phyloP scores from a whole-genome alignment of 2,329 filamentous ascomycete species.

The Xylaria sp. region DNA sequence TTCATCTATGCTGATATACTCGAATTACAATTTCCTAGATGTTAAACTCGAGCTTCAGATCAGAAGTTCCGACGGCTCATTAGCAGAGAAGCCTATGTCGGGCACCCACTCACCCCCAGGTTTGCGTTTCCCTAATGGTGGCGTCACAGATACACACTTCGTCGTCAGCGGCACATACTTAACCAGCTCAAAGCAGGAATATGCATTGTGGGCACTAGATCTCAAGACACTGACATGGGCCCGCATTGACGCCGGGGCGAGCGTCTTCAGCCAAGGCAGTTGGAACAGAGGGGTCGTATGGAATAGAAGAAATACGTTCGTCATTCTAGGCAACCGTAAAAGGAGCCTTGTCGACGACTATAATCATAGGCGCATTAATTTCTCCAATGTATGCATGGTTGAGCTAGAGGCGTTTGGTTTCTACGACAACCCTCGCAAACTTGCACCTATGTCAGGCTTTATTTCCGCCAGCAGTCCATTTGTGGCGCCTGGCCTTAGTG shows the following conservation, averaged over 20 bases:
- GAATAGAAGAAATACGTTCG: conserved; percentile 92
- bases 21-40: conserved; percentile 98
- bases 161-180: conserved; percentile 97
- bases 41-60: conserved; percentile 96
- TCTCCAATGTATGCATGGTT: conserved; percentile 94
- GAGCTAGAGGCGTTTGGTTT: conserved; percentile 96
- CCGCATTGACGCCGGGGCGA: conserved; percentile 91
- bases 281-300: conserved; percentile 97
- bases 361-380: conserved; percentile 97
- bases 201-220: conserved; percentile 94
- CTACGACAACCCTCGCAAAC: conserved; percentile 90
- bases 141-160: conserved; percentile 93
- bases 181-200: conserved; percentile 97
- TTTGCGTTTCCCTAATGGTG: conserved; percentile 92
- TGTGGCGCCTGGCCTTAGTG: conserved; percentile 60
- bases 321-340: conserved; percentile 92
- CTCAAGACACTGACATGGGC: conserved; percentile 89
- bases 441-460: conserved; percentile 79
- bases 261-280: conserved; percentile 93
- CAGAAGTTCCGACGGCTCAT: conserved; percentile 78
- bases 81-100: conserved; percentile 89
- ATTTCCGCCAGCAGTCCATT: conserved; percentile 79
- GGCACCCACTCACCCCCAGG: conserved; percentile 87
- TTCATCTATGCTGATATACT: conserved; percentile 92
- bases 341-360: conserved; percentile 96